Evolutionary conservation across 352 stramenopile species (phyloP), one percentile per base, ranked within the genome.

Genomic region (Phytophthora sp.): DNA sequence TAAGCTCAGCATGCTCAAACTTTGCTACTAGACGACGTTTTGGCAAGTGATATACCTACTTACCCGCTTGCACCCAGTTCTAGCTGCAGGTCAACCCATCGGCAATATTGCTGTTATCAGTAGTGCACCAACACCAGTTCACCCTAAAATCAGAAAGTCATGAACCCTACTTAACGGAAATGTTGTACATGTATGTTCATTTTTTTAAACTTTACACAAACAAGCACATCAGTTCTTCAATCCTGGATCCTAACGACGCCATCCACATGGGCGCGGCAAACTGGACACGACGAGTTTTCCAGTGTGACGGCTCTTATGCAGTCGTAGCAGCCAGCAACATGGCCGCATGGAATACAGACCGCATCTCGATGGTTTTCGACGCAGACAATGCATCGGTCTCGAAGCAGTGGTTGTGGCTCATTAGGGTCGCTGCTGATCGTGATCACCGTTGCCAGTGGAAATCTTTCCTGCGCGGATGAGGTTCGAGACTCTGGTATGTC

Each of bases 271-370:
- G 71, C 47, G 38, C 80, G 80, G 46, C 82, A 90, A 24, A 89
- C 82, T 24, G 80, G 80, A 49, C 82, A 90, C 33, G 50, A 68
- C 18, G 54, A 59, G 8, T 39, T 63, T 30, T 67, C 56, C 1
- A 69, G 59, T 20, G 70, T 80, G 21, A 82, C 69, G 6, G 45
- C 46, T 45, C 57, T 30, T 50, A 89, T 82, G 42, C 82, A 89
- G 7, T 57, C 36, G 49, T 75, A 73, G 66, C 82, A 90, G n/a
- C 76, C 76, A 4, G 80, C 76, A 33, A 87, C 67, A 56, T 90
- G 82, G 1, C 82, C 80, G 24, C 80, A 90, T 15, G 82, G 82
- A 21, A 90, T 79, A 55, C 80, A 88, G 39, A 88, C 74, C 7
- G 80, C 78, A 39, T 88, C 73, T 0, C 82, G 71, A 18, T 60